These are phyloP conservation scores for Carallia brachiata DNA, from an alignment of 345 rosid genomes.

Conservation along the genomic window DNA sequence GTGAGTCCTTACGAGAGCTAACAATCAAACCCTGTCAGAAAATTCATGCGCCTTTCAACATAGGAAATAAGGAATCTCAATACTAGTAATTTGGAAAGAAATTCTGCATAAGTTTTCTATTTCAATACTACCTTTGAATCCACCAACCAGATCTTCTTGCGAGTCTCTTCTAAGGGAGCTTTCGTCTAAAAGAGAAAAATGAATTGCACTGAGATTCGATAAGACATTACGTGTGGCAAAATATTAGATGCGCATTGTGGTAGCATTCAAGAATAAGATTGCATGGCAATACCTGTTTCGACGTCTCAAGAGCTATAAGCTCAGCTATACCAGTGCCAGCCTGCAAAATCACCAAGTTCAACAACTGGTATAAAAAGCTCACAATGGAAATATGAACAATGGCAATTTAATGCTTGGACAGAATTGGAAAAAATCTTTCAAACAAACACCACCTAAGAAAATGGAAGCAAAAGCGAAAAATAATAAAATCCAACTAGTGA, in stretches of 20 bases:
- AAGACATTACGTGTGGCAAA: neutral
- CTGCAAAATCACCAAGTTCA: conserved; percentile 37
- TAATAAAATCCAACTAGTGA: neutral
- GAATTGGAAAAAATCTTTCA: too few relatives aligned
- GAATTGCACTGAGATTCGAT: neutral
- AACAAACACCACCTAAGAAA: neutral
- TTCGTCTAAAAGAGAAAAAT: conserved; percentile 35
- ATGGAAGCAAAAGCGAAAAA: neutral
- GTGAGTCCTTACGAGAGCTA: conserved; percentile 60
- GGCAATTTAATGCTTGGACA: too few relatives aligned
- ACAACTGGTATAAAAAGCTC: too few relatives aligned
- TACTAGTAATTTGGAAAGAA: neutral
- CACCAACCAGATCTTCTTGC: conserved; percentile 91
- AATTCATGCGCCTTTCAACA: neutral
- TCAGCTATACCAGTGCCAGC: conserved; percentile 99
- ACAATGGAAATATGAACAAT: too few relatives aligned
- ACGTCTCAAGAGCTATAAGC: conserved; percentile 86
- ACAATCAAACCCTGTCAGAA: conserved; percentile 68
- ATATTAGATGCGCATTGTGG: neutral
- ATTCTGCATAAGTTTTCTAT: neutral
- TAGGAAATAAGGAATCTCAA: conserved; percentile 2
- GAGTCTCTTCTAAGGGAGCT: conserved; percentile 62
- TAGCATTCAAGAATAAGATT: neutral
- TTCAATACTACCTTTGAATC: conserved; percentile 70
- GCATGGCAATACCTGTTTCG: conserved; percentile 62